Conservation (phyloP, 768 basidiomycete species). For the Leucocoprinus birnbaumii region DNA sequence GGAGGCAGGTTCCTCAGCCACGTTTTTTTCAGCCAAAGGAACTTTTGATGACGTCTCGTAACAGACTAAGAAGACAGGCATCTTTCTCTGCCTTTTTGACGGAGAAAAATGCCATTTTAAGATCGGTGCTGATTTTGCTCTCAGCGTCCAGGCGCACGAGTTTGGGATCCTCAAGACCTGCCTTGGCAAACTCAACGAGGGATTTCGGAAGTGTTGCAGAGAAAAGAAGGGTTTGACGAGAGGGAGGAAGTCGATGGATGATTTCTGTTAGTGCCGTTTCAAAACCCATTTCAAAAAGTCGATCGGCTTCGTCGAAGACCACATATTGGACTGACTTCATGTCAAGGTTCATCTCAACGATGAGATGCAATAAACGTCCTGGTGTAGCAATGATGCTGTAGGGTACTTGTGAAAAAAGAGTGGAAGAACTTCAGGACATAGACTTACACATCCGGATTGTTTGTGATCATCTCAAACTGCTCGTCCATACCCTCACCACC, state of each 20-base stretch:
- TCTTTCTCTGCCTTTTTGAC: slow-evolving; percentile 94
- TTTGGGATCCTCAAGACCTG: slow-evolving; percentile 90
- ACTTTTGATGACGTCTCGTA: slow-evolving; percentile 88
- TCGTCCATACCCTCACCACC: slow-evolving; percentile 95
- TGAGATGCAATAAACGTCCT: slow-evolving; percentile 92
- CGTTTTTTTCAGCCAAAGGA: slow-evolving; percentile 47
- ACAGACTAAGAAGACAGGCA: slow-evolving; percentile 77
- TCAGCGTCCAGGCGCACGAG: slow-evolving; percentile 96
- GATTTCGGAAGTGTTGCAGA: slow-evolving; percentile 96
- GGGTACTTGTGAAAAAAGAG: slow-evolving; percentile 13
- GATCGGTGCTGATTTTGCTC: slow-evolving; percentile 90
- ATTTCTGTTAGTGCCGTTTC: slow-evolving; percentile 90
- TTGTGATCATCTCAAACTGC: slow-evolving; percentile 94
- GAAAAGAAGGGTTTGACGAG: slow-evolving; percentile 91
- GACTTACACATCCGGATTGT: slow-evolving; percentile 92
- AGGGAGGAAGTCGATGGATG: slow-evolving; percentile 79
- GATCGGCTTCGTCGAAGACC: slow-evolving; percentile 97
- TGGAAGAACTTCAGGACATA: slow-evolving; percentile 5
- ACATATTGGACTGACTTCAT: slow-evolving; percentile 84
- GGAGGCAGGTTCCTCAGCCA: slow-evolving; percentile 24
- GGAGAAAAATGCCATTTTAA: slow-evolving; percentile 92
- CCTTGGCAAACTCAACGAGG: slow-evolving; percentile 97
- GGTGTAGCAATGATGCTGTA: slow-evolving; percentile 94
- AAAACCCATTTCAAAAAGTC: slow-evolving; percentile 98
- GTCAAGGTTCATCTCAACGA: slow-evolving; percentile 96